Conservation (phyloP, 2,329 filamentous ascomycete genomes). For the Hymenoscyphus repandus region DNA sequence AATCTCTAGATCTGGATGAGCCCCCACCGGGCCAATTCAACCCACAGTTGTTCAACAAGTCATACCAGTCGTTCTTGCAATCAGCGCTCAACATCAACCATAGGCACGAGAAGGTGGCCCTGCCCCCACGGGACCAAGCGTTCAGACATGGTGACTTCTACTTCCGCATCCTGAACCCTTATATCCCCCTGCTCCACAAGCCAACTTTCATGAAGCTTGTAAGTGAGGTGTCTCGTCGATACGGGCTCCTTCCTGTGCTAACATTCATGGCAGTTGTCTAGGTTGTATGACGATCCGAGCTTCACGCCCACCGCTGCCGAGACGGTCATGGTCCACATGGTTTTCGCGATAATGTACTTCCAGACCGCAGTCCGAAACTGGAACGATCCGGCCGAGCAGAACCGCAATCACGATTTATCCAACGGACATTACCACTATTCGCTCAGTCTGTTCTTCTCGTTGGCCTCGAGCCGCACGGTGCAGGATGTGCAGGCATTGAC, state of each 20-base stretch:
- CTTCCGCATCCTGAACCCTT: constrained; percentile 66
- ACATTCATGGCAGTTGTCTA: constrained; percentile 43
- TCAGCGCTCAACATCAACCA: constrained; percentile 58
- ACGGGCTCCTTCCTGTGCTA: not conserved
- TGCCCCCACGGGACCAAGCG: constrained; percentile 61
- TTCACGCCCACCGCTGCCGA: constrained; percentile 61
- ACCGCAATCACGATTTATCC: constrained; percentile 56
- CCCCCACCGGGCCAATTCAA: constrained; percentile 38
- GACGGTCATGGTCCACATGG: constrained; percentile 68
- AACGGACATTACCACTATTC: constrained; percentile 77
- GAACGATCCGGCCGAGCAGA: constrained; percentile 47
- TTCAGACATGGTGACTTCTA: constrained; percentile 70
- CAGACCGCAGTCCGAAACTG: constrained; percentile 70
- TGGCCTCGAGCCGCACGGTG: constrained; percentile 57
- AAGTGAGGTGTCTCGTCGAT: constrained; percentile 27
- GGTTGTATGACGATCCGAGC: constrained; percentile 64
- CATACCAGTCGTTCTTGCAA: constrained; percentile 63
- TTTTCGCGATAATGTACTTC: constrained; percentile 72
- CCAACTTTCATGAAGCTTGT: constrained; percentile 66
- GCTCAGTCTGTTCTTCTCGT: constrained; percentile 61
- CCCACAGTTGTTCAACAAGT: constrained; percentile 61
- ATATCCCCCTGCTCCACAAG: constrained; percentile 72
- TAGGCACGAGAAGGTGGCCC: constrained; percentile 46
- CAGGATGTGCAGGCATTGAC: constrained; percentile 68
- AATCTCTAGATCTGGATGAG: constrained; percentile 62